A percentile compares a stretch with the other conserved stretches of the same genome.
Conservation (phyloP, 345 rosid genomes). For the Chamaenerion angustifolium region DNA sequence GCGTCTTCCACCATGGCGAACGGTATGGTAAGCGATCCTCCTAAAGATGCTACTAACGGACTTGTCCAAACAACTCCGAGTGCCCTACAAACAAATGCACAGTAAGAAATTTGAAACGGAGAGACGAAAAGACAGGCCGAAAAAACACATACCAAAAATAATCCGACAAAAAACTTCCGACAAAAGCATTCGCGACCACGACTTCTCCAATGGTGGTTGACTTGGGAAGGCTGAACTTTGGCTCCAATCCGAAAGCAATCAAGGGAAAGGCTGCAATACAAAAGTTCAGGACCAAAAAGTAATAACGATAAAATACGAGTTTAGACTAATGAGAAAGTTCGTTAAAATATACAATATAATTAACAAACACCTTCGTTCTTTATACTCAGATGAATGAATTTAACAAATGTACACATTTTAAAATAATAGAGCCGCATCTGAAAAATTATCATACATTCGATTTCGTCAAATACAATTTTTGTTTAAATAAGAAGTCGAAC, state of each 20-base stretch:
- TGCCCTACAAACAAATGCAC: constrained; percentile 15
- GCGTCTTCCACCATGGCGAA: constrained; percentile 36
- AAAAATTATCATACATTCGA: too few species aligned
- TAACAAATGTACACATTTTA: too few species aligned
- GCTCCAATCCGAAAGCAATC: constrained; percentile 28
- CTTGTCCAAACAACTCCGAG: constrained; percentile 32
- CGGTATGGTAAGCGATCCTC: constrained; percentile 27
- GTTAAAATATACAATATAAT: too few species aligned
- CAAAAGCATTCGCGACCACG: constrained; percentile 19
- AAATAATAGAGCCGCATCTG: too few species aligned
- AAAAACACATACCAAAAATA: constrained; percentile 21
- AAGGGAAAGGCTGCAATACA: constrained; percentile 29
- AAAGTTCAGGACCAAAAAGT: too few species aligned
- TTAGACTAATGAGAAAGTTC: too few species aligned
- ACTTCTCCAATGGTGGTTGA: constrained; percentile 15
- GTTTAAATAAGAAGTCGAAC: too few species aligned
- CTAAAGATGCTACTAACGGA: constrained; percentile 32
- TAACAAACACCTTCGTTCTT: too few species aligned
- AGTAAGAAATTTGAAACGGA: neutral
- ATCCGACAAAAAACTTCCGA: constrained; percentile 28
- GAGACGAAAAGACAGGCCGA: neutral
- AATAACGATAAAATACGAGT: too few species aligned
- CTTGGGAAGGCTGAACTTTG: constrained; percentile 20
- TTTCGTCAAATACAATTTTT: too few species aligned
- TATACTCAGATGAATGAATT: too few species aligned